These are phyloP conservation scores for Dentipellis fragilis DNA, from an alignment of 768 basidiomycete species.

Conservation along the genomic window DNA sequence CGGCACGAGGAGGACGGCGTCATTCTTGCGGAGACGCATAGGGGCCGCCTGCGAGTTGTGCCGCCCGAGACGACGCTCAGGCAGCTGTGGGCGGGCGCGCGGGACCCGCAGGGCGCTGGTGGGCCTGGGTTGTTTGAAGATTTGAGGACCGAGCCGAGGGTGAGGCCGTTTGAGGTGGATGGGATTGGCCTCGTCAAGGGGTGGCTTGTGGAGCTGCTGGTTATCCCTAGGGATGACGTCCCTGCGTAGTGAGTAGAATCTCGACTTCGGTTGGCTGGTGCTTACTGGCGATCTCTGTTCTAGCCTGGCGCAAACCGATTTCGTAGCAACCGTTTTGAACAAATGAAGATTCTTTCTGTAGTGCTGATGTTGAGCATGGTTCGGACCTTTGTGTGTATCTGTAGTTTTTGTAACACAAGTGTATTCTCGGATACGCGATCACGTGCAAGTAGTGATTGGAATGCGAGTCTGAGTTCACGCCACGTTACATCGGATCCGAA, in stretches of 20 bases:
- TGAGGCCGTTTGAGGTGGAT: neutral
- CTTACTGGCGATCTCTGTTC: no score
- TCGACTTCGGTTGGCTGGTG: neutral
- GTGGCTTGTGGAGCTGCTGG: neutral
- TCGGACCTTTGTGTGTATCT: no score
- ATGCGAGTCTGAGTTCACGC: no score
- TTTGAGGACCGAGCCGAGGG: neutral
- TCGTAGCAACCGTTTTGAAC: no score
- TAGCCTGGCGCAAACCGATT: no score
- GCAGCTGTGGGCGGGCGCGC: neutral
- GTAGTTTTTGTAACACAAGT: no score
- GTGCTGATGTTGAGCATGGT: no score
- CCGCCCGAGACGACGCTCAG: neutral
- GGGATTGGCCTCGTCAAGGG: neutral
- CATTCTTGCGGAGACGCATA: neutral
- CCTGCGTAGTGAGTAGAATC: neutral
- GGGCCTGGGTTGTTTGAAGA: neutral
- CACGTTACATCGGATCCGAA: no score
- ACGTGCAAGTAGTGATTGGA: no score
- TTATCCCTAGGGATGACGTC: neutral
- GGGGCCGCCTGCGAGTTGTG: neutral
- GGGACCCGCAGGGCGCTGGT: neutral
- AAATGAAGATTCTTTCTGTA: no score
- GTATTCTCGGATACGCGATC: no score
- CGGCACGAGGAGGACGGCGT: neutral